Evolutionary conservation across 2,329 filamentous ascomycete genomes (phyloP).

Genomic region (Plectosphaerella cucumerina): DNA sequence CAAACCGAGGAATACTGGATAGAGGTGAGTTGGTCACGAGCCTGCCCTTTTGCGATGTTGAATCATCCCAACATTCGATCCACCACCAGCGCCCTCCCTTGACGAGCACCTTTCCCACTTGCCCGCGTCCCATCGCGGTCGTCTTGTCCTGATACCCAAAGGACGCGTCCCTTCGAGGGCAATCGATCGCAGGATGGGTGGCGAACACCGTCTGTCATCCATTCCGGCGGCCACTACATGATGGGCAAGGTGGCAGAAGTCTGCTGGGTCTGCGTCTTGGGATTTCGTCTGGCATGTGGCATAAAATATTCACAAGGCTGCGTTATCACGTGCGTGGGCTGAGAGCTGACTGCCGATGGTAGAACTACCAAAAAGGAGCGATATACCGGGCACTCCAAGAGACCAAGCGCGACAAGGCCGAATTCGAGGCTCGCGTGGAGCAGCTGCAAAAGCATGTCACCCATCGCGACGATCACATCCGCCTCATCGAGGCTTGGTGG

Average conservation of each 20-base stretch:
- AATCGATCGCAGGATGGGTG: too few relatives aligned
- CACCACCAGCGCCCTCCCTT: constrained; percentile 9
- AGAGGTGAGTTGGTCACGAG: constrained; percentile 54
- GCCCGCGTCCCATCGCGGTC: too few relatives aligned
- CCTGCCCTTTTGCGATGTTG: constrained; percentile 6
- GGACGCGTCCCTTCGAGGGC: too few relatives aligned
- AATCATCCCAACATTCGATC: constrained; percentile 15
- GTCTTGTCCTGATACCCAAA: too few relatives aligned
- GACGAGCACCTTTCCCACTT: constrained; percentile 4
- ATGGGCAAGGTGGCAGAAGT: too few relatives aligned
- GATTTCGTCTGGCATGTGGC: too few relatives aligned
- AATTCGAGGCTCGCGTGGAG: constrained; percentile 74
- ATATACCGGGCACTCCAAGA: constrained; percentile 97
- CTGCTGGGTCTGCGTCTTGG: too few relatives aligned
- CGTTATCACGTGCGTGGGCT: constrained; percentile 14
- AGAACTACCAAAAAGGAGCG: constrained; percentile 93
- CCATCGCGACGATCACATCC: constrained; percentile 89
- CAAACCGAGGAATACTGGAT: constrained; percentile 59
- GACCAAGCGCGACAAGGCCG: constrained; percentile 86
- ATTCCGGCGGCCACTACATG: too few relatives aligned
- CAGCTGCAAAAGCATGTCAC: constrained; percentile 73
- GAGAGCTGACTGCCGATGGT: constrained; percentile 29
- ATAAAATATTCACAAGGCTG: too few relatives aligned
- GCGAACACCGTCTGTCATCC: too few relatives aligned
- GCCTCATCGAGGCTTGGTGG: constrained; percentile 90